A percentile compares a stretch with the other conserved stretches of the same genome.
Conservation (phyloP, 345 rosid genomes). For the Gossypium herbaceum region DNA sequence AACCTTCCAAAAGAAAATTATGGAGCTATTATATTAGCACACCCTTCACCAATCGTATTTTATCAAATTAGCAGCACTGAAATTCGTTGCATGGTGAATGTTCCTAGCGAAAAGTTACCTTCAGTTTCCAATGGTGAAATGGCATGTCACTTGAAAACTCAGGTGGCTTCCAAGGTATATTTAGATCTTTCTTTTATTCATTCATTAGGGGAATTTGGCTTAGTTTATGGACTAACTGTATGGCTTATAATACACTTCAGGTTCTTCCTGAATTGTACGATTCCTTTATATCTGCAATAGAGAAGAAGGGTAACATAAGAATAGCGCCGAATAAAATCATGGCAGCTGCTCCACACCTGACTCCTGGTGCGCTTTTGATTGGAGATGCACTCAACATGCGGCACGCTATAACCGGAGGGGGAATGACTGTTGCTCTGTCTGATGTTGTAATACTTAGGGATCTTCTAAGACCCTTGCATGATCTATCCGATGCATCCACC, state of each 20-base stretch:
- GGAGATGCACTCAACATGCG: conserved; percentile 9
- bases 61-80: conserved; percentile 58
- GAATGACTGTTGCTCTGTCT: conserved; percentile 8
- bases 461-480: not conserved
- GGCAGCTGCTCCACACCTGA: conserved; percentile 41
- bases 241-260: conserved; percentile 21
- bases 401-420: conserved; percentile 9
- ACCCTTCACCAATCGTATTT: conserved; percentile 52
- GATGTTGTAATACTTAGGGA: conserved; percentile 7
- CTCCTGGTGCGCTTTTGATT: not conserved
- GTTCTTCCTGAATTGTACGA: conserved; percentile 37
- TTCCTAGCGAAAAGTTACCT: conserved; percentile 57
- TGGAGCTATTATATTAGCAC: conserved; percentile 48
- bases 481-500: not conserved
- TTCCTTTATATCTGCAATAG: conserved; percentile 38
- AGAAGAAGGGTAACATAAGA: conserved; percentile 45
- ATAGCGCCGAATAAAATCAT: conserved; percentile 50
- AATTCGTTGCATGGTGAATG: conserved; percentile 62
- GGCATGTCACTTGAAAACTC: conserved; percentile 47
- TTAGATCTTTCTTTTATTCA: not conserved
- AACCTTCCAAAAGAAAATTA: conserved; percentile 55
- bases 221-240: not conserved
- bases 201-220: not conserved
- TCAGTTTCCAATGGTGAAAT: conserved; percentile 70
- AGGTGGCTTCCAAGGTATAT: conserved; percentile 47